Conservation (phyloP, 257 asterid species). For the Solanum lycopersicoides region DNA sequence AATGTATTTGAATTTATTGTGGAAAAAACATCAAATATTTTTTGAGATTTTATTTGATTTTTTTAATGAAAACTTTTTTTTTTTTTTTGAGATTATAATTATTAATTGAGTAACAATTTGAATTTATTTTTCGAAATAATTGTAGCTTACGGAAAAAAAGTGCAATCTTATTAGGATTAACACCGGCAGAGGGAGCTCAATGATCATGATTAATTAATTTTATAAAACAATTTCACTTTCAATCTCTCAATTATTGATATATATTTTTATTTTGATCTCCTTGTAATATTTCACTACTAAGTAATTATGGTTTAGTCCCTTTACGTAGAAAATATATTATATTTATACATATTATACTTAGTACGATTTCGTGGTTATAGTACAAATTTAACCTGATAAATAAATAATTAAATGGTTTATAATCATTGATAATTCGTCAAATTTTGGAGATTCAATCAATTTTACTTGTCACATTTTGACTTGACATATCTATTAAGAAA, state of each 20-base stretch:
- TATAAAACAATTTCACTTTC: not conserved
- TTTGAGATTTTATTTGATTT: no score
- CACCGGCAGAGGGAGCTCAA: not conserved
- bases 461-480: no score
- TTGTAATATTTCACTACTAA: not conserved
- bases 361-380: not conserved
- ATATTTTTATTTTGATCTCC: not conserved
- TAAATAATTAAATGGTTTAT: not conserved
- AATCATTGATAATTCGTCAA: not conserved
- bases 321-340: not conserved
- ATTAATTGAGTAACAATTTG: no score
- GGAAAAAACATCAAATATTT: no score
- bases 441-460: not conserved
- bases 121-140: not conserved
- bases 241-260: not conserved
- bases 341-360: not conserved
- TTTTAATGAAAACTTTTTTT: rapidly evolving
- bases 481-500: no score
- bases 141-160: not conserved
- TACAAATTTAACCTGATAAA: not conserved
- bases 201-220: not conserved
- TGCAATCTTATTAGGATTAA: not conserved
- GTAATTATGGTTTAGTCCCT: not conserved
- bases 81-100: no score
- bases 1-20: no score